These are phyloP conservation scores for Zangia roseola DNA, from an alignment of 768 basidiomycete genomes.

Conservation along the genomic window DNA sequence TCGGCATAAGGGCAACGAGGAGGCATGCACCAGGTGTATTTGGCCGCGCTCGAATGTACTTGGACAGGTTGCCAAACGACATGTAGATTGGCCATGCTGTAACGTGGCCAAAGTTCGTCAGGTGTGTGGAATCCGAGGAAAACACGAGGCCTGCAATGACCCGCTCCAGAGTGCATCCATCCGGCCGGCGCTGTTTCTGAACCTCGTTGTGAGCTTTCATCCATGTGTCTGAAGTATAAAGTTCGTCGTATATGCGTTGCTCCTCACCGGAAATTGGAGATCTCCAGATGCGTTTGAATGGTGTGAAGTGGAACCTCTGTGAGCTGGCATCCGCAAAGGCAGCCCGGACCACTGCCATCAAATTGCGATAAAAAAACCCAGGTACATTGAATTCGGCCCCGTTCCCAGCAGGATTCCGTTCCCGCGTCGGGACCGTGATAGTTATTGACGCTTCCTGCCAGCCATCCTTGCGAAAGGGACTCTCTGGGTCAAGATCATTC, in stretches of 20 bases:
- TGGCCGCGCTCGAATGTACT: constrained; percentile 8
- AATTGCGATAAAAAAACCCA: constrained; percentile 25
- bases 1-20: not conserved
- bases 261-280: constrained; percentile 4
- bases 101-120: not conserved
- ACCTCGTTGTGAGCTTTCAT: constrained; percentile 20
- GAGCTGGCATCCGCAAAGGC: constrained; percentile 6
- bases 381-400: constrained; percentile 22
- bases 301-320: constrained; percentile 24
- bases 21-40: constrained; percentile 3
- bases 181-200: constrained; percentile 12
- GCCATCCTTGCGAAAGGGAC: not conserved
- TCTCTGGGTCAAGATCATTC: not conserved
- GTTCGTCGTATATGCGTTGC: constrained; percentile 20
- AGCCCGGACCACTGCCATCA: constrained; percentile 14
- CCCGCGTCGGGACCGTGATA: constrained; percentile 32
- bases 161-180: constrained; percentile 12
- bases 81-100: not conserved
- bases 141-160: not conserved
- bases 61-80: not conserved
- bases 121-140: not conserved
- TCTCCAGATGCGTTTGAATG: constrained; percentile 23
- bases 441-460: constrained; percentile 17
- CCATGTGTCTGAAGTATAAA: constrained; percentile 26
- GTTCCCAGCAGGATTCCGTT: constrained; percentile 5